Evolutionary conservation across 164 flowering plant genomes (phyloP).

Genomic region (Vitis vinifera): ASM3070453v1 NC_081809.1:4964501-4965000

Average conservation of each 20-base stretch:
- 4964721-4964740: not conserved
- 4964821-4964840: not conserved
- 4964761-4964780: not conserved
- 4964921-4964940: not conserved
- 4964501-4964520: no score
- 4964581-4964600: slow-evolving; percentile 98
- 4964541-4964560: not conserved
- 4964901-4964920: not conserved
- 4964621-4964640: slow-evolving; percentile 97
- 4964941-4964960: not conserved
- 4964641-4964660: slow-evolving; percentile 95
- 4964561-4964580: slow-evolving; percentile 95
- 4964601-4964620: slow-evolving; percentile 82
- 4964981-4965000: not conserved
- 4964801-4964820: no score
- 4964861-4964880: not conserved
- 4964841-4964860: not conserved
- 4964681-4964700: slow-evolving; percentile 5
- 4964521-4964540: no score
- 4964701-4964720: not conserved
- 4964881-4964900: not conserved
- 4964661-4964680: slow-evolving; percentile 95
- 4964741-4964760: not conserved
- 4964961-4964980: not conserved
- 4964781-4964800: not conserved